Conservation (phyloP, 176 grass and related monocot species). For the Coix lacrymajobi region DNA sequence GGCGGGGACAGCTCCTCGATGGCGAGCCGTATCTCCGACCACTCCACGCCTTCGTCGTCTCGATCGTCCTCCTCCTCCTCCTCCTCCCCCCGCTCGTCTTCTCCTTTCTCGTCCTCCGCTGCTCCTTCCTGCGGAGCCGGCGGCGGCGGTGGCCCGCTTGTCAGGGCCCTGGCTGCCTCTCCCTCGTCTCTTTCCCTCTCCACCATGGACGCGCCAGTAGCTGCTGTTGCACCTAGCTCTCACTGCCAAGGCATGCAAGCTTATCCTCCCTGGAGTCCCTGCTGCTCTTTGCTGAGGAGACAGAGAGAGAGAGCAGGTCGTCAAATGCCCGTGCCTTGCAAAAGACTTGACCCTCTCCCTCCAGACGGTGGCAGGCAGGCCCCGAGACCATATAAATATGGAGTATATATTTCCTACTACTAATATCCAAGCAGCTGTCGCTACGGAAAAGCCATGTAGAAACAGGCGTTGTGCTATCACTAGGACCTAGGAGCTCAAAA, state of each 20-base stretch:
- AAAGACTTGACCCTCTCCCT: not conserved
- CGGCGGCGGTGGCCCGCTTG: not conserved
- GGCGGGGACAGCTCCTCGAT: conserved; percentile 64
- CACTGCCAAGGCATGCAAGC: not conserved
- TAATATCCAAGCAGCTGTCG: not conserved
- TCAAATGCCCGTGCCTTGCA: conserved; percentile 18
- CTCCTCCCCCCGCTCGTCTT: not conserved
- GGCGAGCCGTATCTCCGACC: conserved; percentile 62
- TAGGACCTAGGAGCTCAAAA: not conserved
- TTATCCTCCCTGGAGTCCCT: no score
- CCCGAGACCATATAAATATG: not conserved
- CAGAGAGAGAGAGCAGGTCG: not conserved
- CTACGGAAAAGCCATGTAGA: not conserved
- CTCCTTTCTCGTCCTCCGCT: not conserved
- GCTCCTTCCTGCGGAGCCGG: not conserved
- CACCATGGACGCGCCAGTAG: conserved; percentile 16
- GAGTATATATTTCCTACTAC: not conserved
- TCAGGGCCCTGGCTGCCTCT: conserved; percentile 12
- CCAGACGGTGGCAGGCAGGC: not conserved
- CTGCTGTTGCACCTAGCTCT: not conserved
- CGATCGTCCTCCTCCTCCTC: not conserved
- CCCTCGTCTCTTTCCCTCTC: conserved; percentile 25
- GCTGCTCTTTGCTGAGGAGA: not conserved
- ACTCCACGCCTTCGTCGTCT: not conserved
- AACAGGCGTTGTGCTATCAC: not conserved